Conservation (phyloP, 1,284 basidiomycete species). For the Sanghuangporus weigelae region DNA sequence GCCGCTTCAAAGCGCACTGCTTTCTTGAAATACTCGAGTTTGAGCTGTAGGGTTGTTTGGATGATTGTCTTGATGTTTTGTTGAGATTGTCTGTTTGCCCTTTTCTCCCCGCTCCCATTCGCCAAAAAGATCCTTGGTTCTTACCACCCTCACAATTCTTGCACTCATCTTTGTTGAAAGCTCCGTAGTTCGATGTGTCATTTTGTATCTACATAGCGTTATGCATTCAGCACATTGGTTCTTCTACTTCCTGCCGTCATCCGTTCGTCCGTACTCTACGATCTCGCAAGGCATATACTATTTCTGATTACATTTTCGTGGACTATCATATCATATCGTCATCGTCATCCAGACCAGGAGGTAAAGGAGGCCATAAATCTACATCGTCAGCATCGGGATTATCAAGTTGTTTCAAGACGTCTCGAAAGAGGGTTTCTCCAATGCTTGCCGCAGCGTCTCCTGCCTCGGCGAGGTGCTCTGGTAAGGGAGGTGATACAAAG, state of each 20-base stretch:
- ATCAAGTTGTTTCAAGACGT: constrained; percentile 30
- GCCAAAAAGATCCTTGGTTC: too few species aligned
- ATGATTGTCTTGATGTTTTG: too few species aligned
- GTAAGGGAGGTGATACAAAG: constrained; percentile 35
- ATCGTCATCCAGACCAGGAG: constrained; percentile 3
- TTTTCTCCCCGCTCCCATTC: too few species aligned
- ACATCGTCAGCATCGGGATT: neutral
- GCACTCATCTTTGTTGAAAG: neutral
- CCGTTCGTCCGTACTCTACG: neutral
- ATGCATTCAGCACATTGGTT: neutral
- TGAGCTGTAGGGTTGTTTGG: too few species aligned
- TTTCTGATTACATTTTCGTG: neutral
- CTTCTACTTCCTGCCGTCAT: neutral
- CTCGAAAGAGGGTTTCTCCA: constrained; percentile 62
- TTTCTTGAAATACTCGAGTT: too few species aligned
- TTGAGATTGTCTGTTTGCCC: too few species aligned
- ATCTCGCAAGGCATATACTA: neutral
- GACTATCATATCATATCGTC: neutral
- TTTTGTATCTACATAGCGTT: neutral
- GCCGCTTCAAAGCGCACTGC: too few species aligned
- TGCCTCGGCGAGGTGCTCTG: constrained; percentile 43
- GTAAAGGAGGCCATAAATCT: constrained; percentile 14
- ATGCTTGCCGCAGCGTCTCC: constrained; percentile 52
- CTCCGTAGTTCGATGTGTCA: neutral
- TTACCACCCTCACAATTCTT: too few species aligned